Percentiles rank a stretch among this genome's conserved stretches.
Conservation (phyloP, 164 flowering plant genomes). For the Stephania cephalantha region DNA sequence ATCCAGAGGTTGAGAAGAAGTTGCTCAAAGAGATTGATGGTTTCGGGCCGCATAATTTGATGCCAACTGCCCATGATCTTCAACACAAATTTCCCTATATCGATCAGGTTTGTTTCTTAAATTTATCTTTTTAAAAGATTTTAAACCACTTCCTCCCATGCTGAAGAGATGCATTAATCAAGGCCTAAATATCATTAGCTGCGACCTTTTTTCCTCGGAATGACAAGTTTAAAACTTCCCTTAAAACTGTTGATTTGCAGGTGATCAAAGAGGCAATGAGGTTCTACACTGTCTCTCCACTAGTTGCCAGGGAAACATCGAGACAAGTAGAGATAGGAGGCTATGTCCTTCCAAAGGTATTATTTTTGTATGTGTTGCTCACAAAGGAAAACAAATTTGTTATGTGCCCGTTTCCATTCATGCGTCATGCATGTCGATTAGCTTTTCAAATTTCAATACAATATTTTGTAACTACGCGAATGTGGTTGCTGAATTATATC, state of each 20-base stretch:
- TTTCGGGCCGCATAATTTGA: conserved; percentile 47
- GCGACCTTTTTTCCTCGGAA: not conserved
- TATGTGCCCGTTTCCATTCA: no score
- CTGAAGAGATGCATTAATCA: not conserved
- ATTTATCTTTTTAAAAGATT: not conserved
- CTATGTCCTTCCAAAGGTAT: conserved; percentile 88
- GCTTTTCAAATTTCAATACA: not conserved
- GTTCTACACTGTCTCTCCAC: conserved; percentile 78
- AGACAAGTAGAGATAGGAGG: conserved; percentile 77
- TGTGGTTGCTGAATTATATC: not conserved
- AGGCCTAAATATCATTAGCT: no score
- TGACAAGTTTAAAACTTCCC: not conserved
- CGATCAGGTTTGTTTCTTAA: conserved; percentile 52
- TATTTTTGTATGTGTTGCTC: no score
- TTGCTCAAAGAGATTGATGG: conserved; percentile 68
- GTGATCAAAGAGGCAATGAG: conserved; percentile 93
- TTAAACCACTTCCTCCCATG: not conserved
- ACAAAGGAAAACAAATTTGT: no score
- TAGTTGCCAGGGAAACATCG: conserved; percentile 87
- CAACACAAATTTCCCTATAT: conserved; percentile 74
- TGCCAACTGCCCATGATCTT: conserved; percentile 70
- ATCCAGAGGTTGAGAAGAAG: conserved; percentile 76
- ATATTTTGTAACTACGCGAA: not conserved
- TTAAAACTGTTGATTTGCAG: conserved; percentile 28
- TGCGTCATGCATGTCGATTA: not conserved